phyloP scores from a whole-genome alignment of 805 yeast species.

The Ogataea glucozyma region DNA sequence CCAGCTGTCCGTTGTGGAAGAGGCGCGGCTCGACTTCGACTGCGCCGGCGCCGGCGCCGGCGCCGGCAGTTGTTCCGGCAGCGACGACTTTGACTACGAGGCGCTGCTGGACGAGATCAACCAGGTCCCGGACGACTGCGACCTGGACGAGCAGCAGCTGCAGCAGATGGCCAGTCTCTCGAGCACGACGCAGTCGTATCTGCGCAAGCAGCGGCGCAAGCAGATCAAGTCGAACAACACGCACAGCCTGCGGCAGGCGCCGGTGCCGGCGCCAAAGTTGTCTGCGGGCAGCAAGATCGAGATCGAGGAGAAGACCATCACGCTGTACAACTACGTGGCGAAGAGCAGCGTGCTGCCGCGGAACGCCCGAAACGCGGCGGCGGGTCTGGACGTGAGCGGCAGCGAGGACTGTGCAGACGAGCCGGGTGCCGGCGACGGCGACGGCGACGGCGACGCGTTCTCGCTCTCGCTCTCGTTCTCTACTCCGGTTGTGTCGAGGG shows the following conservation, averaged over 20 bases:
- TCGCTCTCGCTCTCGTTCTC: constrained; percentile 11
- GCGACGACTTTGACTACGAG: constrained; percentile 11
- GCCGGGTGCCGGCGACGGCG: too few relatives aligned
- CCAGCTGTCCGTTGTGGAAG: neutral
- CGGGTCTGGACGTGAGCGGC: constrained; percentile 19
- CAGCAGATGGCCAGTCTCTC: constrained; percentile 5
- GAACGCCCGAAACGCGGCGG: too few relatives aligned
- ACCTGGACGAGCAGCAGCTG: constrained; percentile 22
- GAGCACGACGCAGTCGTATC: constrained; percentile 1
- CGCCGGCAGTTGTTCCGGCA: neutral
- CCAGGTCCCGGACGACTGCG: constrained; percentile 39
- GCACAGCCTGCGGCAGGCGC: neutral
- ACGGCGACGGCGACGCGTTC: too few relatives aligned
- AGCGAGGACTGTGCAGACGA: constrained; percentile 19
- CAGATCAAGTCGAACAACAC: constrained; percentile 10
- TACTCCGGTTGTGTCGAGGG: constrained; percentile 22
- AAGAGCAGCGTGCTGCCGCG: constrained; percentile 6
- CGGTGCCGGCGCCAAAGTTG: neutral
- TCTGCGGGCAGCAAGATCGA: constrained; percentile 7
- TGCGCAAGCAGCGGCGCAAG: constrained; percentile 13
- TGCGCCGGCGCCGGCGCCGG: neutral
- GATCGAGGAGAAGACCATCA: constrained; percentile 31
- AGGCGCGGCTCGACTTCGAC: neutral
- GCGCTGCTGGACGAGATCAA: constrained; percentile 39
- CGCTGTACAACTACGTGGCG: constrained; percentile 26